Conservation (phyloP, 257 asterid species). For the Solanum dulcamara region DNA sequence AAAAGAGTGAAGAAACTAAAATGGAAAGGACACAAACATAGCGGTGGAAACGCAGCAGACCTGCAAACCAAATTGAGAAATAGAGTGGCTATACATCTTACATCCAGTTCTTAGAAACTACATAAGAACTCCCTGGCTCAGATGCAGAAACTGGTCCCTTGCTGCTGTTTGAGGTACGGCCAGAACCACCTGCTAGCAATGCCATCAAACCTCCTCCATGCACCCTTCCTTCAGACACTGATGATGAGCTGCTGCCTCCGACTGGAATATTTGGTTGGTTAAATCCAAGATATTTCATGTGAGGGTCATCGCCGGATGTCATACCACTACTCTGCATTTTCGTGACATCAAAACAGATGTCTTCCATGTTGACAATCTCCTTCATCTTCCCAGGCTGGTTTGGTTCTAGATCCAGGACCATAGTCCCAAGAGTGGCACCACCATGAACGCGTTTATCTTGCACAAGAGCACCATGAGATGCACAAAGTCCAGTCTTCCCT, state of each 20-base stretch:
- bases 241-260: slow-evolving; percentile 16
- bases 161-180: slow-evolving; percentile 20
- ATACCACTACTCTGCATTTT: slow-evolving; percentile 15
- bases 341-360: slow-evolving; percentile 16
- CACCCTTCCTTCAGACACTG: slow-evolving; percentile 86
- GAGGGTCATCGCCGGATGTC: slow-evolving; percentile 14
- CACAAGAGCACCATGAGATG: slow-evolving; percentile 60
- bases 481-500: slow-evolving; percentile 68
- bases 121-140: slow-evolving; percentile 23
- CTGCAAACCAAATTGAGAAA: not conserved
- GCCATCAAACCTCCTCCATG: slow-evolving; percentile 89
- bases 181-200: slow-evolving; percentile 27
- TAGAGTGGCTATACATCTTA: slow-evolving; percentile 17
- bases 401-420: slow-evolving; percentile 27
- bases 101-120: slow-evolving; percentile 43
- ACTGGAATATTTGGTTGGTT: slow-evolving; percentile 18
- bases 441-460: slow-evolving; percentile 90
- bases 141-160: slow-evolving; percentile 22
- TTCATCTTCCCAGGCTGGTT: slow-evolving; percentile 21
- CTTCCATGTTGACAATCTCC: slow-evolving; percentile 17
- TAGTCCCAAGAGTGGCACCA: slow-evolving; percentile 47
- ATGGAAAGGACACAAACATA: not conserved
- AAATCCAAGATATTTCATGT: slow-evolving; percentile 13
- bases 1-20: not conserved
- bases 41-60: not conserved